phyloP scores from a whole-genome alignment of 768 basidiomycete genomes.

The Collybia sordida region DNA sequence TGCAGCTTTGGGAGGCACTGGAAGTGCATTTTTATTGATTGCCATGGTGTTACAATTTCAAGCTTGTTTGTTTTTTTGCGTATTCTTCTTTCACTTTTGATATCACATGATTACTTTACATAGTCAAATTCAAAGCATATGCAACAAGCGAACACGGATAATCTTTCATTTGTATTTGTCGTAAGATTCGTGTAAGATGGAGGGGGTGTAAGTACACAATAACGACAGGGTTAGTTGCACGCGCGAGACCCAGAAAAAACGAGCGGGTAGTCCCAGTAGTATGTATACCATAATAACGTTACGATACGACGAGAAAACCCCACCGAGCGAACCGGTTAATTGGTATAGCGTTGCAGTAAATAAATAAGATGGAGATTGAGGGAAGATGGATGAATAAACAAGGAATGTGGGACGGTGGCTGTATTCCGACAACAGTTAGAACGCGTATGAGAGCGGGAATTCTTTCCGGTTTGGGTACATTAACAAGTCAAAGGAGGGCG shows the following conservation, averaged over 20 bases:
- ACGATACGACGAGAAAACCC: neutral
- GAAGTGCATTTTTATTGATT: neutral
- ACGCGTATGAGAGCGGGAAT: neutral
- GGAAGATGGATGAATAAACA: neutral
- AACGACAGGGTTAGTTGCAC: neutral
- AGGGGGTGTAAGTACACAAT: slow-evolving; percentile 4
- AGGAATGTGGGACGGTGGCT: slow-evolving; percentile 1
- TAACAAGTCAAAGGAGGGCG: slow-evolving; percentile 8
- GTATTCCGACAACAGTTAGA: slow-evolving; percentile 3
- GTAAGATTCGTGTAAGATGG: slow-evolving; percentile 6
- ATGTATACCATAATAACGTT: slow-evolving; percentile 2
- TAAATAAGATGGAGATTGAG: neutral
- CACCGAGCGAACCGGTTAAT: neutral
- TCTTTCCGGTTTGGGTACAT: slow-evolving; percentile 4
- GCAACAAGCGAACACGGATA: neutral
- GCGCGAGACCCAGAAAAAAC: slow-evolving; percentile 1
- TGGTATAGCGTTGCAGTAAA: slow-evolving; percentile 4
- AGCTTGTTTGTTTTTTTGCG: neutral
- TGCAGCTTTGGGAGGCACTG: slow-evolving; percentile 3
- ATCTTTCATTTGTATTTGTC: neutral
- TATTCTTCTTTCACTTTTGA: neutral
- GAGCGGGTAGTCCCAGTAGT: slow-evolving; percentile 1
- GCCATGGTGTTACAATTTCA: slow-evolving; percentile 1
- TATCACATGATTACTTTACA: neutral
- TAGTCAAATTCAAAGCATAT: neutral